These are phyloP conservation scores for Ceratobasidium sp. DNA, from an alignment of 1,284 basidiomycete species.

Conservation along the genomic window DNA sequence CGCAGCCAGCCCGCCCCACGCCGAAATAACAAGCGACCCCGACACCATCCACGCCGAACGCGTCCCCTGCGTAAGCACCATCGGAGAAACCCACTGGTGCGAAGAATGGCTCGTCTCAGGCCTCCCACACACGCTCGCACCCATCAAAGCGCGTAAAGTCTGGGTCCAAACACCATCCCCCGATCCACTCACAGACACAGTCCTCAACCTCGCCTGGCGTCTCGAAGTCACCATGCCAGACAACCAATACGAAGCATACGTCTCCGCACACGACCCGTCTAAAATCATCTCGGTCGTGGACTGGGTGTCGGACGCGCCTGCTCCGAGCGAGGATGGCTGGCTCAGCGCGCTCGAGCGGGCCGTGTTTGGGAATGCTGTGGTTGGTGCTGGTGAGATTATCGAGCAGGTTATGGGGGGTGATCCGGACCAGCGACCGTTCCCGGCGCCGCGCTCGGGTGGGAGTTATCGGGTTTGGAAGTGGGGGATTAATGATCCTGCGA, in stretches of 20 bases:
- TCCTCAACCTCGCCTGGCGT: conserved; percentile 41
- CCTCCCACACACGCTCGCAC: conserved; percentile 10
- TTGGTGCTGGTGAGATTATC: conserved; percentile 36
- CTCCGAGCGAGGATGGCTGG: conserved; percentile 33
- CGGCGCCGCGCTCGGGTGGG: conserved; percentile 56
- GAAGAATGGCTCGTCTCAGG: conserved; percentile 20
- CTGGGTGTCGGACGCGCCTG: conserved; percentile 43
- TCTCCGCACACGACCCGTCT: conserved; percentile 40
- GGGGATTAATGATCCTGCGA: conserved; percentile 78
- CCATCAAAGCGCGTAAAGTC: conserved; percentile 38
- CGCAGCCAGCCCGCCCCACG: conserved; percentile 69
- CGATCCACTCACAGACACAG: background rate
- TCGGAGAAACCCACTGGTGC: conserved; percentile 62
- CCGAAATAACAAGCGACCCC: conserved; percentile 63
- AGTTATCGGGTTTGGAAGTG: conserved; percentile 77
- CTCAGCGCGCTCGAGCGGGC: conserved; percentile 54
- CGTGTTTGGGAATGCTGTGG: background rate
- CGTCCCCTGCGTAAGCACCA: conserved; percentile 43
- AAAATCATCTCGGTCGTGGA: conserved; percentile 42
- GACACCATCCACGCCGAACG: conserved; percentile 63
- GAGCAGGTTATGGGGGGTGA: background rate
- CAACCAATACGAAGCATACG: conserved; percentile 43
- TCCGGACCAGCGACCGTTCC: conserved; percentile 45
- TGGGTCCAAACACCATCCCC: conserved; percentile 39
- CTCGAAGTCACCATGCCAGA: conserved; percentile 42